Evolutionary conservation across 345 rosid genomes (phyloP).

Genomic region (Turnera subulata): DNA sequence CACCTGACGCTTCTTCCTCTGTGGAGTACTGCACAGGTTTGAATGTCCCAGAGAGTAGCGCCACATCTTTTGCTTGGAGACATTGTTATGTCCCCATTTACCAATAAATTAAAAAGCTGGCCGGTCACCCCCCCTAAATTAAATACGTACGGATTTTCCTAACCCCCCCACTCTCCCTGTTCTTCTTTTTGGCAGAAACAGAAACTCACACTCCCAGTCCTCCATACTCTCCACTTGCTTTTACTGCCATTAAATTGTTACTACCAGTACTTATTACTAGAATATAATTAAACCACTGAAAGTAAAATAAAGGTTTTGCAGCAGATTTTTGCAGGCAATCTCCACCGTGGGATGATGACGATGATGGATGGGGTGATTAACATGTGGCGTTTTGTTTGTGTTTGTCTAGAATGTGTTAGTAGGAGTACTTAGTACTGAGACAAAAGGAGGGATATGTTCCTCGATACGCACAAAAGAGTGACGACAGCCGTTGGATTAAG

Average conservation of each 20-base stretch:
- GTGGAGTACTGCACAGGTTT: too few species aligned
- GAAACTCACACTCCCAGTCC: not conserved
- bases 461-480: too few species aligned
- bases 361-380: too few species aligned
- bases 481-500: constrained; percentile 21
- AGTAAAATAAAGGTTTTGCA: too few species aligned
- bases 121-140: not conserved
- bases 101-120: constrained; percentile 30
- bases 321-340: not conserved
- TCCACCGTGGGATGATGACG: constrained; percentile 11
- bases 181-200: not conserved
- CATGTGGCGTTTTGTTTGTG: not conserved
- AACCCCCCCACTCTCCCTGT: too few species aligned
- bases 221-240: not conserved
- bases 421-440: too few species aligned
- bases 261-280: too few species aligned
- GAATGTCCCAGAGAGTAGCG: constrained; percentile 27
- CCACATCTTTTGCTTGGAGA: constrained; percentile 37
- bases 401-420: constrained; percentile 6
- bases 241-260: too few species aligned
- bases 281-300: not conserved
- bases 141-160: constrained; percentile 18
- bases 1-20: constrained; percentile 1
- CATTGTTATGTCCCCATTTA: constrained; percentile 16
- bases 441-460: not conserved